Percentiles rank a stretch among this genome's conserved stretches.
Evolutionary conservation across 2,329 filamentous ascomycete genomes (phyloP).

Genomic region (Chaetomium sp.): DNA sequence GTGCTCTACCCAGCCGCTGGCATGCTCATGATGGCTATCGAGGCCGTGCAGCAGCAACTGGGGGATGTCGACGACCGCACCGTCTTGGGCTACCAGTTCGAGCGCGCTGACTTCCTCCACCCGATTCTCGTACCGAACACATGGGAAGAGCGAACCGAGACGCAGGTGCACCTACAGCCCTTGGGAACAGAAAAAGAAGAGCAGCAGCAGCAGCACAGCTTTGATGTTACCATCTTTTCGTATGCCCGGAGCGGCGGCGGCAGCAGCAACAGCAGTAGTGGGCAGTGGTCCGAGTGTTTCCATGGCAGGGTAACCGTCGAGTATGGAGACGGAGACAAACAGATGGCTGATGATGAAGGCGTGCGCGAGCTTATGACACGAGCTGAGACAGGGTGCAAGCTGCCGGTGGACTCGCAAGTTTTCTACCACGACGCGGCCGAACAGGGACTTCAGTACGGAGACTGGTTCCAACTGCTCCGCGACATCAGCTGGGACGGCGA

Average conservation of each 20-base stretch:
- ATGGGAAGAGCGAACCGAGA: slow-evolving; percentile 27
- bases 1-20: slow-evolving; percentile 32
- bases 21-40: slow-evolving; percentile 33
- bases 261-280: not conserved
- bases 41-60: slow-evolving; percentile 23
- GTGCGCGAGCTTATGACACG: not conserved
- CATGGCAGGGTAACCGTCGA: slow-evolving; percentile 26
- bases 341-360: slow-evolving; percentile 13
- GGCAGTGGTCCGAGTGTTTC: slow-evolving; percentile 29
- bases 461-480: slow-evolving; percentile 25
- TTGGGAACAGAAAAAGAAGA: slow-evolving; percentile 15
- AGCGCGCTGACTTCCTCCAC: not conserved
- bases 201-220: slow-evolving; percentile 19
- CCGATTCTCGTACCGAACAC: slow-evolving; percentile 8
- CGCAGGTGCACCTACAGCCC: slow-evolving; percentile 25
- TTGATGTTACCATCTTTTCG: slow-evolving; percentile 26
- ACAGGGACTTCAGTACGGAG: slow-evolving; percentile 27
- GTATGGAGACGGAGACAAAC: slow-evolving; percentile 17
- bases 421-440: slow-evolving; percentile 27
- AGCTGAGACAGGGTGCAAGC: slow-evolving; percentile 14
- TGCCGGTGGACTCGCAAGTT: slow-evolving; percentile 21
- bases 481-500: slow-evolving; percentile 28
- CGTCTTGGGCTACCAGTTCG: not conserved
- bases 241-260: slow-evolving; percentile 8
- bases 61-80: not conserved